phyloP scores from a whole-genome alignment of 2,329 filamentous ascomycete species.

The Alternaria atra region DNA sequence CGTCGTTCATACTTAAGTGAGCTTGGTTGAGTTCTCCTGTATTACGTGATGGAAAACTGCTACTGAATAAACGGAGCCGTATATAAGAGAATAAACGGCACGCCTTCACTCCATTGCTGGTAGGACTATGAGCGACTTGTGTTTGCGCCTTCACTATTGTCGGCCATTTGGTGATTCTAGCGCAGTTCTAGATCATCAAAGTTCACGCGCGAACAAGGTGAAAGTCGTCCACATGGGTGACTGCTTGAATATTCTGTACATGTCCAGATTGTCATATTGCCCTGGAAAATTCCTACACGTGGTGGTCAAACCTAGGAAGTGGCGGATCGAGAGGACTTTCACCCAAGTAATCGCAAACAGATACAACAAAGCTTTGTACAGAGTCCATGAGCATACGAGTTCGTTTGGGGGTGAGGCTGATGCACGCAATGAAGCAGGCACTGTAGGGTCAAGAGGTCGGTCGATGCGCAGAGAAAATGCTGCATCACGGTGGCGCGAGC shows the following conservation, averaged over 20 bases:
- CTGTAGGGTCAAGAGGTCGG: background rate
- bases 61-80: background rate
- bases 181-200: background rate
- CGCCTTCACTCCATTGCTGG: background rate
- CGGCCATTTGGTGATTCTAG: background rate
- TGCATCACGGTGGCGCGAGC: constrained; percentile 8
- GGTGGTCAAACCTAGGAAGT: background rate
- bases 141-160: background rate
- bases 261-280: background rate
- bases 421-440: background rate
- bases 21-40: background rate
- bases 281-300: background rate
- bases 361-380: background rate
- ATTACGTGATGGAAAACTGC: background rate
- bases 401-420: background rate
- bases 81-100: background rate
- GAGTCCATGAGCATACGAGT: background rate
- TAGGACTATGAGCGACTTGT: background rate
- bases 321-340: background rate
- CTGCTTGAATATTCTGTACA: background rate
- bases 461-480: constrained; percentile 1
- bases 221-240: background rate
- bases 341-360: background rate
- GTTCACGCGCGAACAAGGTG: background rate
- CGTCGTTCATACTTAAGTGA: background rate